Evolutionary conservation across 352 stramenopile species (phyloP).

Genomic region (Phytophthora fragariaefolia): DNA sequence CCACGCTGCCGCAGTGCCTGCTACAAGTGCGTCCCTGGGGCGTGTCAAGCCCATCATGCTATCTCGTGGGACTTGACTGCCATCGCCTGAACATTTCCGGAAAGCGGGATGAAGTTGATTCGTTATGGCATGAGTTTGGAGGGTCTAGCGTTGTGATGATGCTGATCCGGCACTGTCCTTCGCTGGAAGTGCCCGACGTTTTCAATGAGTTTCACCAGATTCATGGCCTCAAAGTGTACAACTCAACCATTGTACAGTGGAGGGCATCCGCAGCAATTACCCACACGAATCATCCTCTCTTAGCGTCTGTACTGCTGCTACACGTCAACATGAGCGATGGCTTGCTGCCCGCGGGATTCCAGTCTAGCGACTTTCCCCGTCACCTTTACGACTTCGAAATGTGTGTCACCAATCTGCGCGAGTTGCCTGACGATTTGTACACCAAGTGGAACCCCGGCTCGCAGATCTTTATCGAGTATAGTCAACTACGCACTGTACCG

Average conservation of each 20-base stretch:
- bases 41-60: slow-evolving; percentile 31
- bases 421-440: slow-evolving; percentile 39
- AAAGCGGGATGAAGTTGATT: slow-evolving; percentile 12
- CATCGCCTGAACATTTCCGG: slow-evolving; percentile 19
- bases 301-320: slow-evolving; percentile 30
- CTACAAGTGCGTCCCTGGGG: neutral
- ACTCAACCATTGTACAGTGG: slow-evolving; percentile 43
- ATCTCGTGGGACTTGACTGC: slow-evolving; percentile 43
- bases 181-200: slow-evolving; percentile 39
- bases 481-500: slow-evolving; percentile 23
- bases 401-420: slow-evolving; percentile 37
- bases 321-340: slow-evolving; percentile 43
- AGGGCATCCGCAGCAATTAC: slow-evolving; percentile 30
- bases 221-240: slow-evolving; percentile 41
- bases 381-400: slow-evolving; percentile 47
- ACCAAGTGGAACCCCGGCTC: slow-evolving; percentile 30
- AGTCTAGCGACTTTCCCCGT: slow-evolving; percentile 33
- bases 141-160: slow-evolving; percentile 27
- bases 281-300: slow-evolving; percentile 32
- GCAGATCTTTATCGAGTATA: slow-evolving; percentile 31
- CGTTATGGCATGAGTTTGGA: slow-evolving; percentile 32
- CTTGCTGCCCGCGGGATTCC: slow-evolving; percentile 37
- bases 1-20: neutral
- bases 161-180: slow-evolving; percentile 36
- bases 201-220: slow-evolving; percentile 43